Percentiles rank a stretch among this genome's conserved stretches.
Conservation (phyloP, 2,329 filamentous ascomycete species). For the Plectosphaerella plurivora region DNA sequence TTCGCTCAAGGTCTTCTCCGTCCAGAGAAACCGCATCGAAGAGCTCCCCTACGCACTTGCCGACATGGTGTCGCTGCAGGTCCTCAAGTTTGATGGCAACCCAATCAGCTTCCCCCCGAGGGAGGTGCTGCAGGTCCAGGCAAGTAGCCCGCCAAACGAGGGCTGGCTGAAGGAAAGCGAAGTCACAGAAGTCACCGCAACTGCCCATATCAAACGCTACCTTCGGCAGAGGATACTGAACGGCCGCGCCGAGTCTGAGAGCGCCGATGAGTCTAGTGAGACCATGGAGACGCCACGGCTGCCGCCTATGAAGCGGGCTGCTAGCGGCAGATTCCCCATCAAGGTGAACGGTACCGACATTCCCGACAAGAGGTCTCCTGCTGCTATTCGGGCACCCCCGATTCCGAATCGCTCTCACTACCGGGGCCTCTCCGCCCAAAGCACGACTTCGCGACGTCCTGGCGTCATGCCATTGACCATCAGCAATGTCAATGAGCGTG, state of each 20-base stretch:
- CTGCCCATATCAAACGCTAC: slow-evolving; percentile 58
- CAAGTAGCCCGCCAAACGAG: slow-evolving; percentile 51
- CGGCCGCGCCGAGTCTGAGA: slow-evolving; percentile 50
- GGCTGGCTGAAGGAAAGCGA: slow-evolving; percentile 57
- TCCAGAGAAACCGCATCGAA: slow-evolving; percentile 82
- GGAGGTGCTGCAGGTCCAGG: slow-evolving; percentile 59
- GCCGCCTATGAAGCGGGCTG: slow-evolving; percentile 52
- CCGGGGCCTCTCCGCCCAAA: slow-evolving; percentile 68
- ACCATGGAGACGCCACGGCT: slow-evolving; percentile 75
- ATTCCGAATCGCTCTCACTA: slow-evolving; percentile 80
- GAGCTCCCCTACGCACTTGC: slow-evolving; percentile 79
- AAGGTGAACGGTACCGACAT: slow-evolving; percentile 72
- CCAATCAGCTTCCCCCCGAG: slow-evolving; percentile 71
- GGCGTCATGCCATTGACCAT: slow-evolving; percentile 68
- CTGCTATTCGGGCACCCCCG: slow-evolving; percentile 62
- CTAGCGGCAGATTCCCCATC: slow-evolving; percentile 63
- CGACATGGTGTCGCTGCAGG: slow-evolving; percentile 84
- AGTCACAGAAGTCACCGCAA: slow-evolving; percentile 56
- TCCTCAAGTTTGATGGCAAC: slow-evolving; percentile 87
- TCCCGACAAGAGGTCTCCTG: slow-evolving; percentile 61
- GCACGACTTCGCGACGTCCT: slow-evolving; percentile 59
- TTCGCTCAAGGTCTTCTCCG: slow-evolving; percentile 82
- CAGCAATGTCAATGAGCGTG: slow-evolving; percentile 63
- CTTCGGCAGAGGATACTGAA: slow-evolving; percentile 46
- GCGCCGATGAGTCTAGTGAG: slow-evolving; percentile 63